Evolutionary conservation across 2,329 filamentous ascomycete species (phyloP), one percentile per base, ranked within the genome.

Genomic region (Didymella keratinophila): DNA sequence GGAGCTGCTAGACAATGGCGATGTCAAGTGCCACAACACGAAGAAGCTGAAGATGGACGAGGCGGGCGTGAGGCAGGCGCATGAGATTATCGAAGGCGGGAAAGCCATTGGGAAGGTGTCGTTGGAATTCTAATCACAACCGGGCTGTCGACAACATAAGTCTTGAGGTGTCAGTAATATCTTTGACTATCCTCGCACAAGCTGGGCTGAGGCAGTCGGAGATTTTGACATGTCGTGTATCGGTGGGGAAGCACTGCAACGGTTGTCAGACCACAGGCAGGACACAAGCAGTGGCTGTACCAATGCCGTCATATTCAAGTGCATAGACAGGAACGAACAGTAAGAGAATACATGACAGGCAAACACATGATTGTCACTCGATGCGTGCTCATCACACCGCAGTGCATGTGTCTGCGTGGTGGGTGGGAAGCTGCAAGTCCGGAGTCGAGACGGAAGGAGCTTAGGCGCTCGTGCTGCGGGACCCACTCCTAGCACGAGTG

Each of bases 331-430:
- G 2, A 34, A 34, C 6, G 30, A 34, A 34, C 30, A 36, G 14
- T 8, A 36, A 2, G 14, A 18, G 18, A 10, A 21, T n/a, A 47
- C 45, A 43, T 14, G 34, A 21, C 3, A 6, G 25, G 41, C 16
- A 25, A 41, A 49, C 66, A 70, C 62, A 68, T 70, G 66, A 71
- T 62, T 47, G 55, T 12, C 21, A 20, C 20, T 43, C 9, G 55
- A 66, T 66, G 67, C 62, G 63, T 62, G 60, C 51, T 32, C 37
- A 54, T 61, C 59, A 63, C 57, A 58, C 44, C 23, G 36, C 52
- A 57, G 52, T 53, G 58, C 61, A 60, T 47, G 27, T 30, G 47
- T 11, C n/a, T 32, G 39, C 30, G 32, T 47, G n/a, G n/a, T n/a
- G 32, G 41, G 18, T 23, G 43, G 25, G 42, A 25, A 25, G 23